Percentiles rank a stretch among this genome's conserved stretches.
Evolutionary conservation across 257 asterid species (phyloP).

Genomic region (Forsythia viridissima): DNA sequence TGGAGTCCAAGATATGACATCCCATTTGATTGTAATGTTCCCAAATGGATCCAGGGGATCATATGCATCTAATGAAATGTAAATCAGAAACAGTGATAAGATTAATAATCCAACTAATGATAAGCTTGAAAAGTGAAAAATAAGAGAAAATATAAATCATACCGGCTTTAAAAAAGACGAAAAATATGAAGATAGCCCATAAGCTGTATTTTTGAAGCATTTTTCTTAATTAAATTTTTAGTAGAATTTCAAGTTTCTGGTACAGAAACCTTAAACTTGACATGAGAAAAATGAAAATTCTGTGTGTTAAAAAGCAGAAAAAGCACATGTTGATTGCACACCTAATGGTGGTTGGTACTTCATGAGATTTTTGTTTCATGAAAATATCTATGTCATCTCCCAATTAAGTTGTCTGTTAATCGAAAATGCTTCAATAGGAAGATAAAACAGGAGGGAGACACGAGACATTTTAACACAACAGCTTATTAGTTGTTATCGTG

Average conservation of each 20-base stretch:
- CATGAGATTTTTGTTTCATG: conserved; percentile 25
- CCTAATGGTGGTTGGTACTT: conserved; percentile 54
- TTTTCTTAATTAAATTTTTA: neutral
- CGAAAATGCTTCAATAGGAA: neutral
- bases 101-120: neutral
- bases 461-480: conserved; percentile 40
- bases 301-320: conserved; percentile 1
- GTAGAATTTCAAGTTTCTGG: conserved; percentile 7
- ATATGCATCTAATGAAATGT: conserved; percentile 45
- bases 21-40: conserved; percentile 86
- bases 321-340: conserved; percentile 26
- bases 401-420: neutral
- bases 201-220: conserved; percentile 28
- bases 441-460: conserved; percentile 24
- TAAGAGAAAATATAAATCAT: neutral
- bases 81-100: neutral
- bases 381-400: neutral
- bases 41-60: conserved; percentile 87
- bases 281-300: conserved; percentile 10
- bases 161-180: conserved; percentile 49
- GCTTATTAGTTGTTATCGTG: conserved; percentile 35
- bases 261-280: neutral
- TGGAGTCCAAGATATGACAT: conserved; percentile 69
- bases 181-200: conserved; percentile 29
- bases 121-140: neutral